phyloP scores from a whole-genome alignment of 192 early-diverging fungal species.

The Coemansia sp. region DNA sequence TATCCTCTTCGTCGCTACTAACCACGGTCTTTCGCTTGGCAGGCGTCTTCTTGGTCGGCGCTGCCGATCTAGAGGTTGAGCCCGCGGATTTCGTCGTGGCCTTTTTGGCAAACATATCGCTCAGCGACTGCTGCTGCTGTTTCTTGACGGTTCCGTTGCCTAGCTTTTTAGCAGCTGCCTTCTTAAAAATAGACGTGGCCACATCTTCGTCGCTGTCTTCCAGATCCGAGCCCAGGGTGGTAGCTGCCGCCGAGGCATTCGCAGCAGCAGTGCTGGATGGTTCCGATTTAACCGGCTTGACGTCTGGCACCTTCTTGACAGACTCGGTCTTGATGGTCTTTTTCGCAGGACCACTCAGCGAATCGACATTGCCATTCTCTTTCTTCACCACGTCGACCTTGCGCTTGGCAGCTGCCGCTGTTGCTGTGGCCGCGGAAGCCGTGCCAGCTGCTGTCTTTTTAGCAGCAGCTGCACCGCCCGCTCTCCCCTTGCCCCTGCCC shows the following conservation, averaged over 20 bases:
- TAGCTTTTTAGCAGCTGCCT: constrained; percentile 20
- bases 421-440: neutral
- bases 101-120: constrained; percentile 28
- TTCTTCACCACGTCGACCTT: constrained; percentile 41
- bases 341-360: neutral
- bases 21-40: constrained; percentile 4
- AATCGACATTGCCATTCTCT: constrained; percentile 12
- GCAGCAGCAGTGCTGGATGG: constrained; percentile 7
- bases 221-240: constrained; percentile 46
- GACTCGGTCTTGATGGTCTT: constrained; percentile 20
- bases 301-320: constrained; percentile 12
- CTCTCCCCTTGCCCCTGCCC: constrained; percentile 29
- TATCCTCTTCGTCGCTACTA: constrained; percentile 41
- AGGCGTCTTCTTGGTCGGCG: constrained; percentile 12
- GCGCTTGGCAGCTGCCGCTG: constrained; percentile 34
- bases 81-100: constrained; percentile 1
- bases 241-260: constrained; percentile 4
- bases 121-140: constrained; percentile 26
- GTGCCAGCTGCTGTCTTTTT: constrained; percentile 26
- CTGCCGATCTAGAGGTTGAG: neutral
- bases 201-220: constrained; percentile 54
- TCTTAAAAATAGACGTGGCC: constrained; percentile 31
- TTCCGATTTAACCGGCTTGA: constrained; percentile 9
- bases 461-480: constrained; percentile 8
- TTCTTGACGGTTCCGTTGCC: neutral